Percentiles rank a stretch among this genome's conserved stretches.
phyloP scores from a whole-genome alignment of 371 early-diverging fungal species.

The Mucor mucedo region DNA sequence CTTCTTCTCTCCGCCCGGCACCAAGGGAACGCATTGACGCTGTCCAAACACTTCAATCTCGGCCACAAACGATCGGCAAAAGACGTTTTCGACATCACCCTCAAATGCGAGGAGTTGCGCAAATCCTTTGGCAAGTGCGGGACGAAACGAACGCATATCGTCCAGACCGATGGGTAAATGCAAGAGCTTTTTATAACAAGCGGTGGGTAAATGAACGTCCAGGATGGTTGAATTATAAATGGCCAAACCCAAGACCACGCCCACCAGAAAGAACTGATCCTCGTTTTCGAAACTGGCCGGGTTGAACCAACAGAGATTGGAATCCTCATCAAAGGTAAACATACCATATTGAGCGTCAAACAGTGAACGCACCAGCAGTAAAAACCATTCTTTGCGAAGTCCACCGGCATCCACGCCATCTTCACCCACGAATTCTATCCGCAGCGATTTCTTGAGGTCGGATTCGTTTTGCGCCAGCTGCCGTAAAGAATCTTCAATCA shows the following conservation, averaged over 20 bases:
- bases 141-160: conserved; percentile 64
- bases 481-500: conserved; percentile 85
- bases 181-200: conserved; percentile 95
- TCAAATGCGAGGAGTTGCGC: conserved; percentile 80
- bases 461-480: conserved; percentile 69
- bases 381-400: conserved; percentile 94
- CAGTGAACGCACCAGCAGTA: conserved; percentile 86
- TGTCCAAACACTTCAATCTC: conserved; percentile 84
- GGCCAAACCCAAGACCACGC: conserved; percentile 91
- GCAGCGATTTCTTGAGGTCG: conserved; percentile 87
- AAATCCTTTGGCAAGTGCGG: conserved; percentile 81
- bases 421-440: conserved; percentile 89
- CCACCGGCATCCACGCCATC: conserved; percentile 97
- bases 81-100: conserved; percentile 84
- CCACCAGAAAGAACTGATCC: conserved; percentile 92
- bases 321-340: conserved; percentile 77
- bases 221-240: conserved; percentile 93
- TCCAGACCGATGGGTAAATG: conserved; percentile 61
- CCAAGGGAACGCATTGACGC: conserved; percentile 66
- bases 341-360: conserved; percentile 90
- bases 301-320: conserved; percentile 91
- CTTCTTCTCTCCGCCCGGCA: conserved; percentile 72
- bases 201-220: conserved; percentile 88
- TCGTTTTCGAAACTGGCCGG: conserved; percentile 83
- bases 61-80: conserved; percentile 83